phyloP scores from a whole-genome alignment of 805 yeast genomes.

The Myxozyma kluyveri region DNA sequence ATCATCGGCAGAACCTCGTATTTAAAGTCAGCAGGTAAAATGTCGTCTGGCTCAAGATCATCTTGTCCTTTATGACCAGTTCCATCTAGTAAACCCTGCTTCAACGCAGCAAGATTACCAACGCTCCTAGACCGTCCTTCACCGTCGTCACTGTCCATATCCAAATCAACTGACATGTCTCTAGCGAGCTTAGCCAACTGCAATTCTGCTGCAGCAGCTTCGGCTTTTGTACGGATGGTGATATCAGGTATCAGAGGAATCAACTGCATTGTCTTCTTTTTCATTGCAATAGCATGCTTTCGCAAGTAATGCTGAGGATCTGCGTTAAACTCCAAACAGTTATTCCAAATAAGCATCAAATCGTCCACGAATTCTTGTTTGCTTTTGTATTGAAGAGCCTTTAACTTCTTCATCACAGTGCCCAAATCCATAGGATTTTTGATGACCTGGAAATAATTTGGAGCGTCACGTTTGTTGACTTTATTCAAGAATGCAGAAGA shows the following conservation, averaged over 20 bases:
- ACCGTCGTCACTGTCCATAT: conserved; percentile 25
- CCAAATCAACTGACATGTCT: conserved; percentile 27
- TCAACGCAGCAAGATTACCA: neutral
- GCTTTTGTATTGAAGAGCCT: conserved; percentile 73
- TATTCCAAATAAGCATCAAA: conserved; percentile 90
- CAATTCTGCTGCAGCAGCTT: conserved; percentile 43
- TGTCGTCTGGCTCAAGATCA: conserved; percentile 17
- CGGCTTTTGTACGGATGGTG: conserved; percentile 54
- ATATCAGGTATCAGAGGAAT: conserved; percentile 89
- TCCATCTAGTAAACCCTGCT: too few relatives aligned
- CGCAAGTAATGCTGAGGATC: conserved; percentile 91
- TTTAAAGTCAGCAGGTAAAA: conserved; percentile 48
- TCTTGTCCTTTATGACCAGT: conserved; percentile 2
- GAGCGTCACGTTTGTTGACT: conserved; percentile 98
- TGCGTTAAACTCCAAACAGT: conserved; percentile 87
- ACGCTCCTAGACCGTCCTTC: neutral
- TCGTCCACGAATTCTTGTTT: conserved; percentile 94
- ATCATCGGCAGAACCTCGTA: conserved; percentile 80
- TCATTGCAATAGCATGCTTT: conserved; percentile 94
- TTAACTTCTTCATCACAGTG: conserved; percentile 87
- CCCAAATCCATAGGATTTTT: conserved; percentile 95
- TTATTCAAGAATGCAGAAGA: conserved; percentile 92
- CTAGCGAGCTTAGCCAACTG: conserved; percentile 30
- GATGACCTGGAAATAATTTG: conserved; percentile 86
- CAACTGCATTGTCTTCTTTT: conserved; percentile 72